Evolutionary conservation across 768 basidiomycete species (phyloP).

Genomic region (Agaricus subrufescens): DNA sequence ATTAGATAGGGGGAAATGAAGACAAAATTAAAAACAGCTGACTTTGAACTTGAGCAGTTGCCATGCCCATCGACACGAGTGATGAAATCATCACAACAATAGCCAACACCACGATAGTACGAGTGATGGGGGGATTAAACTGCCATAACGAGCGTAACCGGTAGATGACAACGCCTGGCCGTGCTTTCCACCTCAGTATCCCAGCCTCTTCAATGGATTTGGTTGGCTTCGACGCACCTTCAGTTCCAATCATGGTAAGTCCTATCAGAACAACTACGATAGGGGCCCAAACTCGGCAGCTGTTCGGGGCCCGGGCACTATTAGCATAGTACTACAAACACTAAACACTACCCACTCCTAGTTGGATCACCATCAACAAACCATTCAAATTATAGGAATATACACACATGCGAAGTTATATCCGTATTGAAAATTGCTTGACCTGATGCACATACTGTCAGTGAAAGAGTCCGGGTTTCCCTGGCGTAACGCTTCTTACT

Average conservation of each 20-base stretch:
- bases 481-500: neutral
- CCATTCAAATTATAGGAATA: neutral
- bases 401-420: neutral
- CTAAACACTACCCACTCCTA: neutral
- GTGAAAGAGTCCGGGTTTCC: neutral
- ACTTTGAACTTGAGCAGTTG: neutral
- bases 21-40: neutral
- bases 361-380: neutral
- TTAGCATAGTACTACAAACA: neutral
- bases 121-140: neutral
- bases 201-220: neutral
- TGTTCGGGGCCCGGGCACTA: neutral
- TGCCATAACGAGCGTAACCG: constrained; percentile 1
- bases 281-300: neutral
- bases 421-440: neutral
- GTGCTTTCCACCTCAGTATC: neutral
- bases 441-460: neutral
- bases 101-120: neutral
- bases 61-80: neutral
- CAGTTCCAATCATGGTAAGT: neutral
- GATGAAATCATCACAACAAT: neutral
- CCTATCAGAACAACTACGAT: neutral
- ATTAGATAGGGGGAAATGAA: neutral
- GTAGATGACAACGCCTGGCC: neutral
- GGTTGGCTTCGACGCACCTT: neutral